Conservation (phyloP, 768 basidiomycete genomes). For the Xerocomus brunneocitrinus region DNA sequence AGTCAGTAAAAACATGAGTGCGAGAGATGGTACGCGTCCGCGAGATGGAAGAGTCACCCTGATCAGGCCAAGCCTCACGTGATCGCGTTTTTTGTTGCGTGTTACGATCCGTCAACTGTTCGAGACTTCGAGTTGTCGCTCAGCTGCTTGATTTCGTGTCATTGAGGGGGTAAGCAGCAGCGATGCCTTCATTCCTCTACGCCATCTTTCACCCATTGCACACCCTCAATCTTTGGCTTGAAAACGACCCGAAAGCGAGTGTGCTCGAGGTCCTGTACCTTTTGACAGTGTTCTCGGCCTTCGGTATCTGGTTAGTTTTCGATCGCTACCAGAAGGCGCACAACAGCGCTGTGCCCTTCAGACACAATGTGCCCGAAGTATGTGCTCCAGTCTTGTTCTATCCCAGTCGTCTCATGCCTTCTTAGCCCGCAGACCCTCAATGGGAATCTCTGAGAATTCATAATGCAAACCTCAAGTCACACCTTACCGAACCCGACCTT, state of each 20-base stretch:
- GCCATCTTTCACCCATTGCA: conserved; percentile 48
- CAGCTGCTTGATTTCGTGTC: not conserved
- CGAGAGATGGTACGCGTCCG: too few species aligned
- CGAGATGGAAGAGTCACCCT: too few species aligned
- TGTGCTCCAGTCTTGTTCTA: conserved; percentile 14
- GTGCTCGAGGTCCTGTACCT: conserved; percentile 62
- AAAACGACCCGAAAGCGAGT: conserved; percentile 44
- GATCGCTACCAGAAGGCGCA: conserved; percentile 68
- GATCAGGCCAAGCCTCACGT: conserved; percentile 9
- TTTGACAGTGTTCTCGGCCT: conserved; percentile 63
- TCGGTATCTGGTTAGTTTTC: conserved; percentile 77
- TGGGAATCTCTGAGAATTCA: conserved; percentile 53
- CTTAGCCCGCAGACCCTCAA: conserved; percentile 53
- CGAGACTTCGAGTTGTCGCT: conserved; percentile 5
- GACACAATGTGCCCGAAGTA: conserved; percentile 55
- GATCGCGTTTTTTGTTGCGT: conserved; percentile 11
- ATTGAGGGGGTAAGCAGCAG: conserved; percentile 6
- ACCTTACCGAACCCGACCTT: conserved; percentile 52
- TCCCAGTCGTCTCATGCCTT: conserved; percentile 14
- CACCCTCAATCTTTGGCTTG: conserved; percentile 44
- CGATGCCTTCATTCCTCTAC: conserved; percentile 32
- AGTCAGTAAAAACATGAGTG: too few species aligned
- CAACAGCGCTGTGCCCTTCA: conserved; percentile 71
- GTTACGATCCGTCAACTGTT: conserved; percentile 1
- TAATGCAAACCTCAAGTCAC: conserved; percentile 61